Evolutionary conservation across 805 yeast species (phyloP).

Genomic region (Yamadazyma tumulicola): DNA sequence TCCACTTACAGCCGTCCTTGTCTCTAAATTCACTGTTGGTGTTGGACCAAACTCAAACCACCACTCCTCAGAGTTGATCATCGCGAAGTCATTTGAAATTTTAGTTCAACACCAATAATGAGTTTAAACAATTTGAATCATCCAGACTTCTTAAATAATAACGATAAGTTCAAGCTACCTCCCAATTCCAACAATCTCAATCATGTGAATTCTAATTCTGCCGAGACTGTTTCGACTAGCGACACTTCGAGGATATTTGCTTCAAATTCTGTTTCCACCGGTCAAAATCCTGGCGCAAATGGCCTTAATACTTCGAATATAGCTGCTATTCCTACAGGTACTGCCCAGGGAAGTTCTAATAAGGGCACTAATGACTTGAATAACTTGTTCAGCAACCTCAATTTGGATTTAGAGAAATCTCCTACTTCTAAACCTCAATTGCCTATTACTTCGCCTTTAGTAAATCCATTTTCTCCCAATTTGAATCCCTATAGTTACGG

Average conservation of each 20-base stretch:
- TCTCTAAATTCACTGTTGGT: too few relatives aligned
- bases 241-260: background rate
- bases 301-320: background rate
- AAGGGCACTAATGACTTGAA: constrained; percentile 14
- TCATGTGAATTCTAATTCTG: background rate
- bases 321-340: too few relatives aligned
- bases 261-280: background rate
- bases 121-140: constrained; percentile 31
- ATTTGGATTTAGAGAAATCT: constrained; percentile 13
- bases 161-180: constrained; percentile 11
- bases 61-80: too few relatives aligned
- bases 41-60: too few relatives aligned
- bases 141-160: constrained; percentile 30
- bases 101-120: constrained; percentile 15
- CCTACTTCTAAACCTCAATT: constrained; percentile 6
- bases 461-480: constrained; percentile 11
- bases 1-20: too few relatives aligned
- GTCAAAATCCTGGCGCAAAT: background rate
- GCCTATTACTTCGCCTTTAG: constrained; percentile 11
- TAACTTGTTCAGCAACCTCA: constrained; percentile 21
- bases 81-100: too few relatives aligned
- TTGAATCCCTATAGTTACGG: constrained; percentile 5
- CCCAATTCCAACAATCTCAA: constrained; percentile 9
- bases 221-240: background rate
- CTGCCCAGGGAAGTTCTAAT: background rate